Evolutionary conservation across 2,329 filamentous ascomycete species (phyloP).

Genomic region (Paecilomyces formosus): DNA sequence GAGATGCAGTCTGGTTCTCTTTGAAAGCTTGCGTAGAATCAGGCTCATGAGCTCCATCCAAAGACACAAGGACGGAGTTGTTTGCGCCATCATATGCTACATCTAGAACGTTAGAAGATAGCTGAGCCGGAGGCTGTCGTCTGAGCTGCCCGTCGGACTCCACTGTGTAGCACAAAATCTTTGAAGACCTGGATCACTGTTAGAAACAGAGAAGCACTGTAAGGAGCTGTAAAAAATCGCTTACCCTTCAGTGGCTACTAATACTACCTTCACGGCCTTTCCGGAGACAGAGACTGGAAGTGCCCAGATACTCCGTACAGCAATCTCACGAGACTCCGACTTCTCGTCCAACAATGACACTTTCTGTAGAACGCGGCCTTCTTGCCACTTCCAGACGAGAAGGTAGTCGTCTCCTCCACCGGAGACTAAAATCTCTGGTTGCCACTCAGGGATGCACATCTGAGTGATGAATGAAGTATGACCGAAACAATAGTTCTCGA

Average conservation of each 20-base stretch:
- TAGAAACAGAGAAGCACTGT: slow-evolving; percentile 8
- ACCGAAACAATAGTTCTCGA: slow-evolving; percentile 82
- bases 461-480: slow-evolving; percentile 79
- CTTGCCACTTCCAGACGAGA: slow-evolving; percentile 74
- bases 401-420: slow-evolving; percentile 79
- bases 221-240: slow-evolving; percentile 12
- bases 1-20: slow-evolving; percentile 10
- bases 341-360: slow-evolving; percentile 17
- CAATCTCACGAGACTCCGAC: slow-evolving; percentile 22
- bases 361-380: slow-evolving; percentile 24
- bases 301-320: slow-evolving; percentile 48
- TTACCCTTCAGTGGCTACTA: slow-evolving; percentile 56
- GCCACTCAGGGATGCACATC: slow-evolving; percentile 55
- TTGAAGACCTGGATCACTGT: slow-evolving; percentile 53
- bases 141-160: slow-evolving; percentile 43
- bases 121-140: slow-evolving; percentile 43
- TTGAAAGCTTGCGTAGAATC: slow-evolving; percentile 41
- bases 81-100: slow-evolving; percentile 27
- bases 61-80: slow-evolving; percentile 39
- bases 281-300: slow-evolving; percentile 14
- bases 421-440: slow-evolving; percentile 63
- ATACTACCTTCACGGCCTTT: slow-evolving; percentile 19
- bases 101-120: slow-evolving; percentile 61
- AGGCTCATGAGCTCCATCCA: slow-evolving; percentile 47
- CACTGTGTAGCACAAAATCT: slow-evolving; percentile 59